Evolutionary conservation across 2,329 filamentous ascomycete species (phyloP).

Genomic region (Neonectria faginata): DNA sequence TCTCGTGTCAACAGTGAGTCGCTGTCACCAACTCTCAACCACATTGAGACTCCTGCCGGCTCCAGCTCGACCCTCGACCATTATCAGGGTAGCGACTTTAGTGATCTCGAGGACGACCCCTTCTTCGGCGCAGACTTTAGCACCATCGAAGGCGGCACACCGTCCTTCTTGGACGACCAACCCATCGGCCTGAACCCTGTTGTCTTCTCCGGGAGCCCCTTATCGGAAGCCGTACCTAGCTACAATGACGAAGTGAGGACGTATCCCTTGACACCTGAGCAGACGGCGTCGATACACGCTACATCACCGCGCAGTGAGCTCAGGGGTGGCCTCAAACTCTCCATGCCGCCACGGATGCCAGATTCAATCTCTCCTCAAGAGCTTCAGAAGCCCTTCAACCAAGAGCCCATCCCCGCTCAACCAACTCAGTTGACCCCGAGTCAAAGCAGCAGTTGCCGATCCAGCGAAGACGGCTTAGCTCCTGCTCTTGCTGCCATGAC

Average conservation of each 20-base stretch:
- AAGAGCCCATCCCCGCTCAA: constrained; percentile 47
- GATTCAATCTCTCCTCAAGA: constrained; percentile 57
- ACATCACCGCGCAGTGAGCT: constrained; percentile 55
- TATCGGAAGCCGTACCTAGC: constrained; percentile 29
- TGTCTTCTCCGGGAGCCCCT: constrained; percentile 27
- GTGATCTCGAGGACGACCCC: constrained; percentile 61
- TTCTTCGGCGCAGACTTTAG: constrained; percentile 65
- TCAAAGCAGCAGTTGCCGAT: constrained; percentile 61
- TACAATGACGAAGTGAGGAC: constrained; percentile 43
- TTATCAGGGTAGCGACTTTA: constrained; percentile 63
- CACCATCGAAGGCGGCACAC: constrained; percentile 54
- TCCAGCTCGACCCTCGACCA: constrained; percentile 56
- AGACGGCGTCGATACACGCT: constrained; percentile 62
- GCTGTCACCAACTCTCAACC: constrained; percentile 46
- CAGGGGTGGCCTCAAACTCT: constrained; percentile 43
- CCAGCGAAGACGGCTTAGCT: constrained; percentile 62
- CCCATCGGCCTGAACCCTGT: constrained; percentile 39
- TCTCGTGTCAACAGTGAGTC: constrained; percentile 53
- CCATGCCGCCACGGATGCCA: constrained; percentile 42
- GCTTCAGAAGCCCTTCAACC: constrained; percentile 55
- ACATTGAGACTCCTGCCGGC: constrained; percentile 61
- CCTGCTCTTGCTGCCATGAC: constrained; percentile 56
- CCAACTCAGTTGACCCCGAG: constrained; percentile 61
- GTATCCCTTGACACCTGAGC: constrained; percentile 65
- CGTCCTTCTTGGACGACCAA: constrained; percentile 59